A percentile compares a stretch with the other conserved stretches of the same genome.
Conservation (phyloP, 2,329 filamentous ascomycete genomes). For the Berkeleyomyces basicola region DNA sequence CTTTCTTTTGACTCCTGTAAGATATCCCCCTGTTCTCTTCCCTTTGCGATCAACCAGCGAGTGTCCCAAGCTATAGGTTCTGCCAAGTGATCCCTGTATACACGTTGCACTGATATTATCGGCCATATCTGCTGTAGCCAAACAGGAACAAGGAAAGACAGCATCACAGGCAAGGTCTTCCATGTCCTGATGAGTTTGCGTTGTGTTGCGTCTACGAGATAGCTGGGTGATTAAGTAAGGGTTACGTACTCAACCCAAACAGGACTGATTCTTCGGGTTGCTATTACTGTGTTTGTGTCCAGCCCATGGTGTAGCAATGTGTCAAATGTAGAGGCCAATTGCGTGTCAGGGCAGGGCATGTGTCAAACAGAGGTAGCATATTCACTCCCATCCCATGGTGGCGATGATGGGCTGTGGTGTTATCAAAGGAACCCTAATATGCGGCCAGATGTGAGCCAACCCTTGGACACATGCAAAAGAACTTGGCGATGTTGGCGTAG, state of each 20-base stretch:
- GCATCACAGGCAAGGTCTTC: background rate
- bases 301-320: background rate
- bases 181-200: no score
- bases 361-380: background rate
- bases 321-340: background rate
- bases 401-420: background rate
- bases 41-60: background rate
- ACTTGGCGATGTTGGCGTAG: no score
- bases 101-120: background rate
- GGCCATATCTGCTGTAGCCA: background rate
- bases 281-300: background rate
- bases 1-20: background rate
- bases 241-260: background rate
- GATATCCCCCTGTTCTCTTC: background rate
- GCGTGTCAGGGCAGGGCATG: background rate
- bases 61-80: background rate
- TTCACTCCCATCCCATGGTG: background rate
- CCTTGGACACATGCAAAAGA: no score
- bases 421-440: background rate
- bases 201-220: no score
- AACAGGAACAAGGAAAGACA: background rate
- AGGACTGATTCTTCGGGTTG: background rate
- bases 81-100: background rate
- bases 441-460: no score
- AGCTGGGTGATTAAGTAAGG: background rate